phyloP scores from a whole-genome alignment of 495 filamentous ascomycete species.

The Parachaetomium inaequale region DNA sequence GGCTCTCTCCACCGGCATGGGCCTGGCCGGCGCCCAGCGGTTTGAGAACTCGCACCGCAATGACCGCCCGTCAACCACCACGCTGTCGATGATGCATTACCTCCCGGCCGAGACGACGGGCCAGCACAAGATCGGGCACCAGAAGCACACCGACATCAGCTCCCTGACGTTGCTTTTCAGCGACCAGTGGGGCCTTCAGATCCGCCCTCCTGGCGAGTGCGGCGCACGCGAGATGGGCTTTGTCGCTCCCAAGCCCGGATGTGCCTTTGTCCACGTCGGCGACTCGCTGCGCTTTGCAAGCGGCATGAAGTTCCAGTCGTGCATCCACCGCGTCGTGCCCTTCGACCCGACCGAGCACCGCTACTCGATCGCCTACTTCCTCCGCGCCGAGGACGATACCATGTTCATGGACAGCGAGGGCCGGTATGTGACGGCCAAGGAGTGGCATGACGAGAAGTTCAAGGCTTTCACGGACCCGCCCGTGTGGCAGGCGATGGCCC shows the following conservation, averaged over 20 bases:
- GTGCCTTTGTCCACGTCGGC: conserved; percentile 55
- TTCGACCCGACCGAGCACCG: conserved; percentile 47
- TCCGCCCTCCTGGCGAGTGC: conserved; percentile 44
- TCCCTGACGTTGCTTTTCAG: conserved; percentile 55
- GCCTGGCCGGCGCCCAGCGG: conserved; percentile 38
- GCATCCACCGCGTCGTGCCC: conserved; percentile 56
- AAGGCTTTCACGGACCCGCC: conserved; percentile 50
- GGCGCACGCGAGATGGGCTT: conserved; percentile 49
- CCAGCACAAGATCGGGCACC: conserved; percentile 46
- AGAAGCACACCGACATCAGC: conserved; percentile 59
- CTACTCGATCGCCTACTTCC: conserved; percentile 58
- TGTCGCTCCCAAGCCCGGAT: conserved; percentile 47
- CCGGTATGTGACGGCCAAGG: conserved; percentile 43
- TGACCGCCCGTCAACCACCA: conserved; percentile 47
- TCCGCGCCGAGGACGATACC: conserved; percentile 51
- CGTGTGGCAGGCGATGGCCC: conserved; percentile 42
- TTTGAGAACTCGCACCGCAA: conserved; percentile 54
- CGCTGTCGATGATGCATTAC: conserved; percentile 48
- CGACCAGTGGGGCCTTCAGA: conserved; percentile 56
- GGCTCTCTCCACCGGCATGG: conserved; percentile 46
- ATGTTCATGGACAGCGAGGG: conserved; percentile 52
- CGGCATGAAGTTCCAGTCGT: conserved; percentile 49
- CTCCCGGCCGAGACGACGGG: conserved; percentile 41
- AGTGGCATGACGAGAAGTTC: conserved; percentile 59
- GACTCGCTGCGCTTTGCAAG: conserved; percentile 54